Conservation (phyloP, 495 filamentous ascomycete species). For the Achaetomiella virescens region DNA sequence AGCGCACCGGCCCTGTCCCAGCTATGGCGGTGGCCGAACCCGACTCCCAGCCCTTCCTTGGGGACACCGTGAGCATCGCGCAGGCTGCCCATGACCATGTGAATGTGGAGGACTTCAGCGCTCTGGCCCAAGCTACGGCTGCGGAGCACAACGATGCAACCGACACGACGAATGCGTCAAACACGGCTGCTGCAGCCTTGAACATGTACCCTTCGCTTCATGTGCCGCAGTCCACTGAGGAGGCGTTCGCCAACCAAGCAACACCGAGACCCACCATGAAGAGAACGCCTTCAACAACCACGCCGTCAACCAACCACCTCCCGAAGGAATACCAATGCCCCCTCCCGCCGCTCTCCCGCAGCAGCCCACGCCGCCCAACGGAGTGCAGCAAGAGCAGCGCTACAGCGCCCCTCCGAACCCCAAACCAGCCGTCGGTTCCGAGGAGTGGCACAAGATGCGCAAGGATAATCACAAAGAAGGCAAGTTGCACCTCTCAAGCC, state of each 20-base stretch:
- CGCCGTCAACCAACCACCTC: slow-evolving; percentile 32
- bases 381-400: slow-evolving; percentile 22
- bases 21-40: slow-evolving; percentile 33
- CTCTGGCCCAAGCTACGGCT: slow-evolving; percentile 42
- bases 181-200: slow-evolving; percentile 63
- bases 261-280: slow-evolving; percentile 25
- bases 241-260: slow-evolving; percentile 49
- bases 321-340: slow-evolving; percentile 44
- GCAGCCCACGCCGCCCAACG: slow-evolving; percentile 27
- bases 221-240: slow-evolving; percentile 63
- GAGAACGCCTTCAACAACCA: slow-evolving; percentile 27
- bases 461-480: slow-evolving; percentile 99
- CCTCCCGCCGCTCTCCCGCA: slow-evolving; percentile 32
- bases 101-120: slow-evolving; percentile 43
- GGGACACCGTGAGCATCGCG: slow-evolving; percentile 42
- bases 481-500: slow-evolving; percentile 36
- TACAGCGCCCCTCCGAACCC: slow-evolving; percentile 19
- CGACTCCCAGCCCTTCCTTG: slow-evolving; percentile 37
- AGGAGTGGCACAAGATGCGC: slow-evolving; percentile 96
- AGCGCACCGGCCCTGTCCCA: slow-evolving; percentile 38
- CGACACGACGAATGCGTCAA: slow-evolving; percentile 49
- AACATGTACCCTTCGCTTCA: slow-evolving; percentile 63
- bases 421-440: slow-evolving; percentile 89
- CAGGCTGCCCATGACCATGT: slow-evolving; percentile 39
- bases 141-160: slow-evolving; percentile 41